phyloP scores from a whole-genome alignment of 2,329 filamentous ascomycete genomes.

The Dactylellina parvicollis region DNA sequence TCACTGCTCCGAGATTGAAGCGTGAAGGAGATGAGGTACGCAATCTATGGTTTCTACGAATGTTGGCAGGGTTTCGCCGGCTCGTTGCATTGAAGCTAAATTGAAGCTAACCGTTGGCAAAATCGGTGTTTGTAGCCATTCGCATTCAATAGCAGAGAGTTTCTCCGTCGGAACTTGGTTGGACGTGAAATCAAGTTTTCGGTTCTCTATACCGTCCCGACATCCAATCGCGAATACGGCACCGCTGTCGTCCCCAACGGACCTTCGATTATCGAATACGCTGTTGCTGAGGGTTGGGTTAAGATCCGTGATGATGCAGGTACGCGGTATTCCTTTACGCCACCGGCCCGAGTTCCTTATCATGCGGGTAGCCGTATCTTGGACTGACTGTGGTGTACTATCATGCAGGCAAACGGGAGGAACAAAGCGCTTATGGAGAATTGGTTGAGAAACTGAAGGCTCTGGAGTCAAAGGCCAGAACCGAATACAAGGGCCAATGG shows the following conservation, averaged over 20 bases:
- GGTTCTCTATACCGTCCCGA: constrained; percentile 86
- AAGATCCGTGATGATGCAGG: constrained; percentile 92
- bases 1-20: constrained; percentile 84
- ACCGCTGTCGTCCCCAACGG: constrained; percentile 79
- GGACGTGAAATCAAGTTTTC: constrained; percentile 88
- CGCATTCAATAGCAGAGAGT: constrained; percentile 94
- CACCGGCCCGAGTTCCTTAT: neutral
- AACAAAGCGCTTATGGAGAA: constrained; percentile 78
- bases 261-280: constrained; percentile 79
- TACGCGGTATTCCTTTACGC: constrained; percentile 31
- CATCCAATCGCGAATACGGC: constrained; percentile 87
- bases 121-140: constrained; percentile 68
- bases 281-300: constrained; percentile 88
- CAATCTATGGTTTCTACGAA: constrained; percentile 29
- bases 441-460: constrained; percentile 80
- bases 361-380: neutral
- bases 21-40: constrained; percentile 85
- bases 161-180: constrained; percentile 81
- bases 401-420: constrained; percentile 66
- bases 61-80: constrained; percentile 19
- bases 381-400: constrained; percentile 16
- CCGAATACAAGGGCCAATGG: constrained; percentile 84
- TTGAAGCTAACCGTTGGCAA: constrained; percentile 31
- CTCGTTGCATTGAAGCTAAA: constrained; percentile 8
- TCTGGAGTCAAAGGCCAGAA: constrained; percentile 80